Evolutionary conservation across 73 alveolate species (phyloP), one percentile per base, ranked within the genome.

Genomic region (Paramecium pentaurelia): DNA sequence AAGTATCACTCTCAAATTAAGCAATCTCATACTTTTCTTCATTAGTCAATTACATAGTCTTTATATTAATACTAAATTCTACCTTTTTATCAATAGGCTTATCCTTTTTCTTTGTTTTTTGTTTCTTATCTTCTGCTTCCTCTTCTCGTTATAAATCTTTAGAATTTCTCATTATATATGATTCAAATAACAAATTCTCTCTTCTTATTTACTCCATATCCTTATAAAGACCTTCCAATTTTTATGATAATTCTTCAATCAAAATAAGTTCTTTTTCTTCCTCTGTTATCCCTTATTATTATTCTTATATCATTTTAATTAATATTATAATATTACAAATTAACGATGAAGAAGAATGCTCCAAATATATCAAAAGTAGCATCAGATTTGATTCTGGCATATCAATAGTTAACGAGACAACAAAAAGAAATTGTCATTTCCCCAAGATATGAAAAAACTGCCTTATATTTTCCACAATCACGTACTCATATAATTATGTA

Each of bases 21-120:
- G 98, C 99, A 18, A 97, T 97, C 28, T 97, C 98, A 94, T 96
- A 95, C 91, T 97, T 97, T 86, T 97, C 97, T 89, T 95, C 98
- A 22, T 96, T 94, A 1, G 97, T 95, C 42, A 97, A 93, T 27
- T 59, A 86, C 89, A 96, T 64, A 11, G 93, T 86, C 71, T 95
- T 95, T 11, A 44, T 38, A 34, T 51, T 6, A 44, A 86, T 32
- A 71, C 68, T 42, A 88, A 44, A 20, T n/a, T 22, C 20, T 6
- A 70, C 93, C 88, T 68, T 92, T 58, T 93, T 89, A 90, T 92
- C 95, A 20, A 44, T 88, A 34, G 90, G 83, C 86, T 91, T 93
- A 22, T 68, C 93, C 58, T 88, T 94, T 77, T 92, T 93, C 93
- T 75, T 94, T 44, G 92, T 83, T 77, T 93, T 95, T 16, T 92